Base-by-base conservation (phyloP, 176 grass and related monocot genomes). In the Bromus sterilis region DNA sequence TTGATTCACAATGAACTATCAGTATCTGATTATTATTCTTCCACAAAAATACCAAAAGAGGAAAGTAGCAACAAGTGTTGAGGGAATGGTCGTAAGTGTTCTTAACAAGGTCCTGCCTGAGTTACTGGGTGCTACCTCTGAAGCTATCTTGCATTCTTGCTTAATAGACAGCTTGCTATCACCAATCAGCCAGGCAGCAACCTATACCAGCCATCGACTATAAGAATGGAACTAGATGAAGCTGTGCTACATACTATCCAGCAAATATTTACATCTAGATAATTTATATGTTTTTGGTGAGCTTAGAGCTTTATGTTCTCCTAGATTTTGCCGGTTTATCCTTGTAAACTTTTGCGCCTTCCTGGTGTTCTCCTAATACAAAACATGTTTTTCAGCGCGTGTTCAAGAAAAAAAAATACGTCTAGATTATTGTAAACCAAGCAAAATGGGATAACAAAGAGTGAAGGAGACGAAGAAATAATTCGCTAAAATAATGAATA, bases 161-260 rank as follows among this genome's bases (percentile, higher is more conserved):
- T 65, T 77, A 77, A 57, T 14, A 56, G 13, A 46, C 29, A 59
- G 71, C 62, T 51, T 2, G 30, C 40, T 30, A 65, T 14, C 23
- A 56, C 34, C 76, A 83, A 71, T 20, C 56, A 87, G 56, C 2
- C 20, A 69, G 64, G 40, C 71, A 80, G 34, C 68, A 89, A 75
- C 20, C 1, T 35, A 72, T 73, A 78, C 39, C 43, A 43, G 28
- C 26, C 48, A 81, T 42, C 80, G 55, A 61, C 43, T 56, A 35
- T 21, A 70, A 77, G 32, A 12, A 25, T 60, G 16, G 12, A 82
- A 82, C 16, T 35, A 85, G 26, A 25, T 80, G 7, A 53, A 53
- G 49, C 21, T 53, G 21, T 21, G 21, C 49, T 53, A 53, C 7
- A 21, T 53, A 9, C 20, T 53, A 53, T 53, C 6, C 49, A 53